Conservation (phyloP, 495 filamentous ascomycete species). For the Lophium mytilinum region DNA sequence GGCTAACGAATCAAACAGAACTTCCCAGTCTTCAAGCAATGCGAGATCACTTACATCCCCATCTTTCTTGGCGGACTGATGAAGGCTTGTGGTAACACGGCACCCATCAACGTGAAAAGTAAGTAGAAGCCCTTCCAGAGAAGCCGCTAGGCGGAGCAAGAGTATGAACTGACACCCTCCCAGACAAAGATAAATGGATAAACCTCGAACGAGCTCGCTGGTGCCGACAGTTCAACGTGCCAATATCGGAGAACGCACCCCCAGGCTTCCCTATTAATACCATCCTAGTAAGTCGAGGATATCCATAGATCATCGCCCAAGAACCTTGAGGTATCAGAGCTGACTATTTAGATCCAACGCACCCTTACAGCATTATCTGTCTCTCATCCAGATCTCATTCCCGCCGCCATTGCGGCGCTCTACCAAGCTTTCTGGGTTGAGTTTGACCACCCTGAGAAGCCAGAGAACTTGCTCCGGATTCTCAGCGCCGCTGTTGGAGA, state of each 20-base stretch:
- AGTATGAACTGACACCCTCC: neutral
- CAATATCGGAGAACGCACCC: constrained; percentile 44
- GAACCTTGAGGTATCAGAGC: constrained; percentile 17
- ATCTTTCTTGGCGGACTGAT: constrained; percentile 65
- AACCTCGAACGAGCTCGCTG: constrained; percentile 52
- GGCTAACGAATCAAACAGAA: constrained; percentile 36
- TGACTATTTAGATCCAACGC: constrained; percentile 27
- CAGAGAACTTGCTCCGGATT: constrained; percentile 41
- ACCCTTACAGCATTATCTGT: constrained; percentile 25
- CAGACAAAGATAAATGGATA: constrained; percentile 65
- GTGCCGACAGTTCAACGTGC: constrained; percentile 50
- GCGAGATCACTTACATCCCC: constrained; percentile 56
- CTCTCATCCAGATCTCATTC: constrained; percentile 39
- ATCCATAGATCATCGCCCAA: constrained; percentile 37
- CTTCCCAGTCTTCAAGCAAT: constrained; percentile 51
- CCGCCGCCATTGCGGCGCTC: constrained; percentile 41
- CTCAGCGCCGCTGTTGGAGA: constrained; percentile 46
- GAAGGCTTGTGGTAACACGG: constrained; percentile 53
- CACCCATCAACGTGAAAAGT: constrained; percentile 65
- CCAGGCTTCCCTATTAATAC: constrained; percentile 55
- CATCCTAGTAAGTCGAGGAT: constrained; percentile 30
- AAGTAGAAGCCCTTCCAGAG: constrained; percentile 10
- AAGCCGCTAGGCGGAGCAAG: too few species aligned
- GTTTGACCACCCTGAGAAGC: constrained; percentile 40
- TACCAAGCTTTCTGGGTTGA: constrained; percentile 54